Evolutionary conservation across 129 eudicot genomes (phyloP).

Genomic region (Pittosporum tobira): DNA sequence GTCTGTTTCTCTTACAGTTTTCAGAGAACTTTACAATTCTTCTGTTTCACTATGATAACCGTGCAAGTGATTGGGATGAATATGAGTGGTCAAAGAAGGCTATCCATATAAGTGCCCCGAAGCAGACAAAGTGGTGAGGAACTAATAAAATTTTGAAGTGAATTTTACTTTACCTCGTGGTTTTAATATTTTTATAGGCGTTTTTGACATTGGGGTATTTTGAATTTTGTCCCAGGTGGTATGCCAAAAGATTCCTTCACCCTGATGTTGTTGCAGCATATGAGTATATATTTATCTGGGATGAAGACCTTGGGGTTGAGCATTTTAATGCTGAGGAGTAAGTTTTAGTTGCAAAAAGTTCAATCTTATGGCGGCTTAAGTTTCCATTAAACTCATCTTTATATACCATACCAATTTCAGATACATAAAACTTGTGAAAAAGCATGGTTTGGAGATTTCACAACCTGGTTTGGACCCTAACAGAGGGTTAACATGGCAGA

Average conservation of each 20-base stretch:
- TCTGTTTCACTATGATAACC: conserved; percentile 85
- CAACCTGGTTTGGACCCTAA: conserved; percentile 75
- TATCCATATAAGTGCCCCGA: conserved; percentile 66
- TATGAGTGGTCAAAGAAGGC: conserved; percentile 89
- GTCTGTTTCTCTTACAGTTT: conserved; percentile 38
- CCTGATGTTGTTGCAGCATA: conserved; percentile 90
- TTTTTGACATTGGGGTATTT: not conserved
- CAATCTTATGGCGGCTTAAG: conserved; percentile 6
- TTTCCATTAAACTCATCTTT: conserved; percentile 5
- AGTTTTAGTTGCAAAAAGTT: conserved; percentile 20
- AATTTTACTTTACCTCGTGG: not conserved
- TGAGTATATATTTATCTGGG: conserved; percentile 89
- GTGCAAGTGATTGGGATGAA: conserved; percentile 78
- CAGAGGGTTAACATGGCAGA: conserved; percentile 58
- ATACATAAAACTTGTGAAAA: conserved; percentile 70
- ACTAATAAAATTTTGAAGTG: not conserved
- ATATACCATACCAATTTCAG: conserved; percentile 27
- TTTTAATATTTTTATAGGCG: not conserved
- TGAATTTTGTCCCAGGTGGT: conserved; percentile 65
- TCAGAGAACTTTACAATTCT: conserved; percentile 75
- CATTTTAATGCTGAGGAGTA: conserved; percentile 86
- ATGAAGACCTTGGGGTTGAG: conserved; percentile 96
- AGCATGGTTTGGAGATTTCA: conserved; percentile 94
- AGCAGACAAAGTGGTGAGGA: conserved; percentile 87
- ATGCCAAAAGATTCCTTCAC: conserved; percentile 88